Percentiles rank a stretch among this genome's conserved stretches.
phyloP scores from a whole-genome alignment of 2,329 filamentous ascomycete genomes.

The Aphanoascus verrucosus region DNA sequence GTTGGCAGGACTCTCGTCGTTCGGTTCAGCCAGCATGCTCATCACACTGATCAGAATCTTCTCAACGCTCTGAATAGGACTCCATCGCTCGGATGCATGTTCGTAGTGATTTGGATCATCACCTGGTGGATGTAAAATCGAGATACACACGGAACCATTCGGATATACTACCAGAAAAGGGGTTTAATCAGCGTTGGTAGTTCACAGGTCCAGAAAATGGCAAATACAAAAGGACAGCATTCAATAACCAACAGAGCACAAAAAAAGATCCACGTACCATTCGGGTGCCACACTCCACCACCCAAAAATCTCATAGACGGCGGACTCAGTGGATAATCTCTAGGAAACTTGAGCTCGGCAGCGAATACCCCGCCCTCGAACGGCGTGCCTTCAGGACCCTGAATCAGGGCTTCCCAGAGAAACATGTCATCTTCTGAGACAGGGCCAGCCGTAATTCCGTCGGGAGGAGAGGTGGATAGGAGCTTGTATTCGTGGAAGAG shows the following conservation, averaged over 20 bases:
- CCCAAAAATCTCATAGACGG: slow-evolving; percentile 93
- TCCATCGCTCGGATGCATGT: slow-evolving; percentile 80
- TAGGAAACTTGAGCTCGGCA: slow-evolving; percentile 86
- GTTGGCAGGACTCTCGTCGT: slow-evolving; percentile 92
- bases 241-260: not conserved
- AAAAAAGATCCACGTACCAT: slow-evolving; percentile 50
- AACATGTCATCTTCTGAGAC: slow-evolving; percentile 91
- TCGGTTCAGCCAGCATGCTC: slow-evolving; percentile 81
- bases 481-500: slow-evolving; percentile 94
- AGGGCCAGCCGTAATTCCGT: slow-evolving; percentile 91
- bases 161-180: slow-evolving; percentile 54
- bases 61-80: slow-evolving; percentile 86
- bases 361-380: slow-evolving; percentile 95
- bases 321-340: slow-evolving; percentile 92
- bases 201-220: not conserved
- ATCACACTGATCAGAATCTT: slow-evolving; percentile 88
- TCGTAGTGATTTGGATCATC: slow-evolving; percentile 95
- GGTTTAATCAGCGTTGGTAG: not conserved
- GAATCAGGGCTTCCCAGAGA: slow-evolving; percentile 90
- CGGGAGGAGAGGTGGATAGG: slow-evolving; percentile 88
- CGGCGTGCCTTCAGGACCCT: slow-evolving; percentile 88
- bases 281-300: slow-evolving; percentile 84
- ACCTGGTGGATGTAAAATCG: slow-evolving; percentile 87
- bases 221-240: not conserved
- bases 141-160: slow-evolving; percentile 84